A percentile compares a stretch with the other conserved stretches of the same genome.
Evolutionary conservation across 1,139 yeast species (phyloP).

Genomic region (Pichia inconspicua): DNA sequence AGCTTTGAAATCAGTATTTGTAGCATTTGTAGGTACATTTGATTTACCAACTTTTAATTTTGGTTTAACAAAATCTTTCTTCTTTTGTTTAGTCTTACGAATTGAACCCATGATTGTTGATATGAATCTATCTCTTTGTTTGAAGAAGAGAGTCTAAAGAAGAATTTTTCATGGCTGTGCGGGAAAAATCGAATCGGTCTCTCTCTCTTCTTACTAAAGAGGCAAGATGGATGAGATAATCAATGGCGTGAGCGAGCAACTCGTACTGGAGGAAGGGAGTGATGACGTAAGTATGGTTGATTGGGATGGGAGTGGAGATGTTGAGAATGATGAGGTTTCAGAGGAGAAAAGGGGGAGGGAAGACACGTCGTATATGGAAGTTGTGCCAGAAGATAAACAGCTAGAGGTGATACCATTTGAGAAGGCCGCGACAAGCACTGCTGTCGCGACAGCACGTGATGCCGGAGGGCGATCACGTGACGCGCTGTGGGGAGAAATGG

Average conservation of each 20-base stretch:
- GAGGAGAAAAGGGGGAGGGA: too few relatives aligned
- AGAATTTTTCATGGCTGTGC: not conserved
- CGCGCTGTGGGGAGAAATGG: too few relatives aligned
- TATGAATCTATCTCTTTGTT: not conserved
- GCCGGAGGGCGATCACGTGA: not conserved
- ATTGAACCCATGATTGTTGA: slow-evolving; percentile 11
- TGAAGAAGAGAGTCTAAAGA: not conserved
- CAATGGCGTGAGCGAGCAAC: not conserved
- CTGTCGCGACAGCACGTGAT: not conserved
- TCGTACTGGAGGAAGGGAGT: not conserved
- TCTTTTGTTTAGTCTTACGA: slow-evolving; percentile 52
- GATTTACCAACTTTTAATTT: slow-evolving; percentile 86
- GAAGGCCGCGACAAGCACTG: too few relatives aligned
- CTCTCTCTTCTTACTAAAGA: too few relatives aligned
- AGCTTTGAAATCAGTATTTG: slow-evolving; percentile 82
- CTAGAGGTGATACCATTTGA: too few relatives aligned
- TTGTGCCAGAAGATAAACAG: too few relatives aligned
- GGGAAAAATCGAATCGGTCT: too few relatives aligned
- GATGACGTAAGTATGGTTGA: slow-evolving; percentile 11
- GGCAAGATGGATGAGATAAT: not conserved
- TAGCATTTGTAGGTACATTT: slow-evolving; percentile 53
- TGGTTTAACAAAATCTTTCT: slow-evolving; percentile 69
- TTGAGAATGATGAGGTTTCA: not conserved
- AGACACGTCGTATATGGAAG: too few relatives aligned
- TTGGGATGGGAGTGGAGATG: slow-evolving; percentile 3